phyloP scores from a whole-genome alignment of 257 asterid species.

The Cinchona pubescens region DNA sequence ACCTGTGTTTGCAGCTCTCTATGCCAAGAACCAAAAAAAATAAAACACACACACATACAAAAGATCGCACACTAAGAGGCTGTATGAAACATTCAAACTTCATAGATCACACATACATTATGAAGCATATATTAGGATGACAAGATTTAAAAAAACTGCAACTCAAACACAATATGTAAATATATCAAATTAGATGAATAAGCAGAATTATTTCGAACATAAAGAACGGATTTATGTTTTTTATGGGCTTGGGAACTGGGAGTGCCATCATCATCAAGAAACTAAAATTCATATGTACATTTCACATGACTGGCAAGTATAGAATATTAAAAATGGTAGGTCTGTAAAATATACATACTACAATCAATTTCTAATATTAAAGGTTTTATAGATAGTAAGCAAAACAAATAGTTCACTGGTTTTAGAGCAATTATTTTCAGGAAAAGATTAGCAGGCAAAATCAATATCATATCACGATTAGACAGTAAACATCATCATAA shows the following conservation, averaged over 20 bases:
- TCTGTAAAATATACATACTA: not conserved
- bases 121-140: not conserved
- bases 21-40: constrained; percentile 14
- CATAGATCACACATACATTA: not conserved
- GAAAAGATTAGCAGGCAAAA: not conserved
- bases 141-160: not conserved
- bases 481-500: not conserved
- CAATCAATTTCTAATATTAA: not conserved
- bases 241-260: not conserved
- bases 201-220: not conserved
- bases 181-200: not conserved
- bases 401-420: not conserved
- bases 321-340: not conserved
- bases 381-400: not conserved
- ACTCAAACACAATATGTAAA: not conserved
- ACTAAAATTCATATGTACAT: not conserved
- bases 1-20: constrained; percentile 98
- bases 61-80: constrained; percentile 8
- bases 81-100: not conserved
- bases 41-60: not conserved
- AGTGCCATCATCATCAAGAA: not conserved
- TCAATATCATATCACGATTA: not conserved
- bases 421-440: not conserved
- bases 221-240: not conserved
- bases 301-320: not conserved